Conservation (phyloP, 2,329 filamentous ascomycete genomes). For the Phialophora chinensis region DNA sequence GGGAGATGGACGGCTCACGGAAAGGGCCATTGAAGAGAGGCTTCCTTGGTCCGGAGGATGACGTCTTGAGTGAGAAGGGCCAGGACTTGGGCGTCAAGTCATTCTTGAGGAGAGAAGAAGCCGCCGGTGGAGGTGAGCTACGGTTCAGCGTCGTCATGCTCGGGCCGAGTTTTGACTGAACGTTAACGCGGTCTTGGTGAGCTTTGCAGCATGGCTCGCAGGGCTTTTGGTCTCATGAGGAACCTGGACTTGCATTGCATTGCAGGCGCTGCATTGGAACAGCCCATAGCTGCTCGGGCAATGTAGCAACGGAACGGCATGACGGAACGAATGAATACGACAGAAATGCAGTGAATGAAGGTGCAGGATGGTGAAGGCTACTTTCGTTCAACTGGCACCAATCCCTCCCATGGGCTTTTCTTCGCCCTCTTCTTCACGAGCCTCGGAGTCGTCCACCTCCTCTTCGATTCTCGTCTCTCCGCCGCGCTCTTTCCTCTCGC, state of each 20-base stretch:
- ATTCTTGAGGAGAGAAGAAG: conserved; percentile 64
- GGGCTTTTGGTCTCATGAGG: background rate
- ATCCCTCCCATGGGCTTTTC: background rate
- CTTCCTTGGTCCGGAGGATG: conserved; percentile 64
- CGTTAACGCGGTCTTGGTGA: background rate
- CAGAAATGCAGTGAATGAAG: background rate
- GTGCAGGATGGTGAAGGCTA: background rate
- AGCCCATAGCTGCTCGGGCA: background rate
- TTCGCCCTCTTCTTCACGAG: background rate
- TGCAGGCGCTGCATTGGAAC: background rate
- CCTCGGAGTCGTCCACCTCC: background rate
- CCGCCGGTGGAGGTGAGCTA: conserved; percentile 61
- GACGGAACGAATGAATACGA: background rate
- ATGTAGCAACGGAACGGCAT: background rate
- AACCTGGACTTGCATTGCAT: background rate
- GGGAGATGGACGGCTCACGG: conserved; percentile 78
- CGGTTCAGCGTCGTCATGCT: conserved; percentile 69
- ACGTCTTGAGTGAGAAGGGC: conserved; percentile 76
- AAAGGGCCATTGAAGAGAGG: conserved; percentile 76
- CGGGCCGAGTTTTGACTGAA: conserved; percentile 62
- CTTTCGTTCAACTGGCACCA: conserved; percentile 6
- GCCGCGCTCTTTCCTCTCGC: background rate
- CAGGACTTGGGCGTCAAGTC: conserved; percentile 70
- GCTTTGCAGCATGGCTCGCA: background rate
- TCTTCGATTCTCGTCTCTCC: conserved; percentile 1